phyloP scores from a whole-genome alignment of 2,329 filamentous ascomycete genomes.

The Orbilia blumenaviensis region DNA sequence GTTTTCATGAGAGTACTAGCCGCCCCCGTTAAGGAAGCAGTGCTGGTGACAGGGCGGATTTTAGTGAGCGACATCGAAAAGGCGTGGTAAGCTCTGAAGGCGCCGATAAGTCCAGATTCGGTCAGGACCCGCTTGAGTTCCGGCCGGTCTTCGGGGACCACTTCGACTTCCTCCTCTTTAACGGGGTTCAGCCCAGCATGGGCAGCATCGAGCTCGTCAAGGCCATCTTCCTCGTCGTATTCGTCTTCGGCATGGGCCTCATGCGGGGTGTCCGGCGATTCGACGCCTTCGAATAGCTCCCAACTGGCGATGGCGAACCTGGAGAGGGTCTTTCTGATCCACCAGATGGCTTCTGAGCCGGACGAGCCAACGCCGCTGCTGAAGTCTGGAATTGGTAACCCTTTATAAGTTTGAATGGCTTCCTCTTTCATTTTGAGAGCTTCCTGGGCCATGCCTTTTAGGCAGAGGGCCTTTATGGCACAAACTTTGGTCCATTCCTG shows the following conservation, averaged over 20 bases:
- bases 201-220: constrained; percentile 42
- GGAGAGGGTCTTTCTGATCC: constrained; percentile 49
- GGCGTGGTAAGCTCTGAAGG: constrained; percentile 51
- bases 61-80: constrained; percentile 44
- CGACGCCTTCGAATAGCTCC: constrained; percentile 51
- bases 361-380: constrained; percentile 42
- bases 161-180: constrained; percentile 8
- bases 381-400: constrained; percentile 44
- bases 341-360: constrained; percentile 40
- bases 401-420: constrained; percentile 46
- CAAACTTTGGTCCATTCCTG: constrained; percentile 54
- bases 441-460: constrained; percentile 50
- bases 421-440: constrained; percentile 44
- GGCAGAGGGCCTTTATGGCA: constrained; percentile 46
- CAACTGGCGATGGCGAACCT: constrained; percentile 52
- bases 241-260: constrained; percentile 39
- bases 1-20: constrained; percentile 31
- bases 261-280: constrained; percentile 29
- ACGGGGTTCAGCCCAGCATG: constrained; percentile 30
- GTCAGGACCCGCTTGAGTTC: constrained; percentile 36
- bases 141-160: constrained; percentile 8
- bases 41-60: constrained; percentile 22
- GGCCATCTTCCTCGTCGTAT: constrained; percentile 39
- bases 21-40: constrained; percentile 28
- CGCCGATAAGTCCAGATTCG: constrained; percentile 44